phyloP scores from a whole-genome alignment of 768 basidiomycete species.

The Steccherinum ochraceum region DNA sequence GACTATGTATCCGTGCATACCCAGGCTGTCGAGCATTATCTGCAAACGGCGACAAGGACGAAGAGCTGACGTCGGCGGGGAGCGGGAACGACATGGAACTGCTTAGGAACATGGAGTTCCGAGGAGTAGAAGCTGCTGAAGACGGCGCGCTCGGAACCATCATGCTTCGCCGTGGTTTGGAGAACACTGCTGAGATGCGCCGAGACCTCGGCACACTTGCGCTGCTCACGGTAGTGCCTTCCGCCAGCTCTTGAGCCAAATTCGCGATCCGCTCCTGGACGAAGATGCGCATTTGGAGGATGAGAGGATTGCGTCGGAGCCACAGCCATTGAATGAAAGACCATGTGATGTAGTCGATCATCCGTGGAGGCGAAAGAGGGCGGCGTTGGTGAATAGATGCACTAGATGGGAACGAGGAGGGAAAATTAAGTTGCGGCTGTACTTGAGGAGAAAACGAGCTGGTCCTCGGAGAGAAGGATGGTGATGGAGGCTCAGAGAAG shows the following conservation, averaged over 20 bases:
- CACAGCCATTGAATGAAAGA: conserved; percentile 64
- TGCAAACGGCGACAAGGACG: conserved; percentile 2
- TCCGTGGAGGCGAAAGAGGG: conserved; percentile 36
- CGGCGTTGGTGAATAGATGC: conserved; percentile 21
- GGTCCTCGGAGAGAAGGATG: conserved; percentile 38
- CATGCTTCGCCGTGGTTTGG: conserved; percentile 49
- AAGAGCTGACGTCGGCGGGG: conserved; percentile 14
- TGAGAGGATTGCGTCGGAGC: conserved; percentile 53
- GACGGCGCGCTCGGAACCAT: conserved; percentile 14
- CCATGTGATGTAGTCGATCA: conserved; percentile 70
- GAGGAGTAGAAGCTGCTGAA: conserved; percentile 35
- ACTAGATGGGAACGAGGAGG: conserved; percentile 14
- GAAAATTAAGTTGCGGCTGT: conserved; percentile 11
- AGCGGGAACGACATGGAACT: conserved; percentile 17
- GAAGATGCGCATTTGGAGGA: conserved; percentile 59
- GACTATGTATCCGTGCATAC: conserved; percentile 34
- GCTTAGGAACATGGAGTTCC: conserved; percentile 33
- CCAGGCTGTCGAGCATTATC: conserved; percentile 30
- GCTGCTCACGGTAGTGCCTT: conserved; percentile 13
- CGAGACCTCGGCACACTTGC: conserved; percentile 27
- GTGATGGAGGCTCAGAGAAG: conserved; percentile 44
- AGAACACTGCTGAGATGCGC: conserved; percentile 47
- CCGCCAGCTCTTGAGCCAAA: conserved; percentile 46
- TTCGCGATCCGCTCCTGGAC: conserved; percentile 55
- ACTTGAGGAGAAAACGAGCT: conserved; percentile 12